Evolutionary conservation across 169 alveolate species (phyloP).

Genomic region (Plasmodium fragile): DNA sequence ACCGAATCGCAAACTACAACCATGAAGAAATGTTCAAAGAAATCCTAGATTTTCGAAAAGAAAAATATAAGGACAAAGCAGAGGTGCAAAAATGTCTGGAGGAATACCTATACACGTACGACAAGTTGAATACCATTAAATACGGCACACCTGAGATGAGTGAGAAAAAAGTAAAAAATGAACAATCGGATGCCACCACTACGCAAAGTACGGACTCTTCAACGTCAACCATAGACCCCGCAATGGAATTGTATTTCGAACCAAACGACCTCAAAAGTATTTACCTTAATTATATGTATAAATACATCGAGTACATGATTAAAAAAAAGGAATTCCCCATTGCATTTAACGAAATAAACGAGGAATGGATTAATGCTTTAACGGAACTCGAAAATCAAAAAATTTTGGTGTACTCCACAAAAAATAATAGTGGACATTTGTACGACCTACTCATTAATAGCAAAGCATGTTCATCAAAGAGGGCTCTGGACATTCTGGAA

Average conservation of each 20-base stretch:
- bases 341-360: slow-evolving; percentile 43
- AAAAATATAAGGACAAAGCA: slow-evolving; percentile 50
- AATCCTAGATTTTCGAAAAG: slow-evolving; percentile 38
- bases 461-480: slow-evolving; percentile 70
- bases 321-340: slow-evolving; percentile 66
- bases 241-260: slow-evolving; percentile 17
- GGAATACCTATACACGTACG: slow-evolving; percentile 66
- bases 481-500: slow-evolving; percentile 49
- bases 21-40: slow-evolving; percentile 75
- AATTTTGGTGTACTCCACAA: slow-evolving; percentile 59
- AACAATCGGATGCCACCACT: not conserved
- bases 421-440: slow-evolving; percentile 53
- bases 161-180: not conserved
- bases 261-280: slow-evolving; percentile 58
- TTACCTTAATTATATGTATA: slow-evolving; percentile 63
- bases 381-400: slow-evolving; percentile 75
- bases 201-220: not conserved
- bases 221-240: not conserved
- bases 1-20: slow-evolving; percentile 46
- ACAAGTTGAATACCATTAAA: slow-evolving; percentile 23
- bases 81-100: slow-evolving; percentile 65
- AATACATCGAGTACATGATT: slow-evolving; percentile 51
- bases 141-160: not conserved
- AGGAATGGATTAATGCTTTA: slow-evolving; percentile 55
- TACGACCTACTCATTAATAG: slow-evolving; percentile 70